Evolutionary conservation across 148 eudicot genomes (phyloP).

Genomic region (Agrostemma githago): DNA sequence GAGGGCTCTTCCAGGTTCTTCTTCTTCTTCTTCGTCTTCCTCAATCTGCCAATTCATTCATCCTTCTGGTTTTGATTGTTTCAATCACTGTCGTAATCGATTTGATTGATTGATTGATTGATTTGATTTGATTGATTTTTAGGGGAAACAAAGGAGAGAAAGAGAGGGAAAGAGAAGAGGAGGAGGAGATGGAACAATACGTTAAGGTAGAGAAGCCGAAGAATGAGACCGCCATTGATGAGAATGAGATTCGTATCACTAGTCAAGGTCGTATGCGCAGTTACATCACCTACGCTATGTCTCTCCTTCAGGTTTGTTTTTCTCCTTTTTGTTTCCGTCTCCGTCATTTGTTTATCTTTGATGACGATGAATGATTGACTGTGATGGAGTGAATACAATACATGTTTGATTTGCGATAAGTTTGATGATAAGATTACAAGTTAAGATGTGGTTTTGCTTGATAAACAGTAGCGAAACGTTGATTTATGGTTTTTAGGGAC

Average conservation of each 20-base stretch:
- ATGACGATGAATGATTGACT: too few species aligned
- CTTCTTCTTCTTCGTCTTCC: not conserved
- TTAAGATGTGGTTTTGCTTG: too few species aligned
- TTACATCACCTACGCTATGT: slow-evolving; percentile 90
- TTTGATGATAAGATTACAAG: not conserved
- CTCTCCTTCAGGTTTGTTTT: slow-evolving; percentile 57
- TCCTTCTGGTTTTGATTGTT: not conserved
- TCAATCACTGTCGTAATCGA: not conserved
- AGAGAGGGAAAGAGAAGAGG: too few species aligned
- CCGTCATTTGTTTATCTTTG: not conserved
- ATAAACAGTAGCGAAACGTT: not conserved
- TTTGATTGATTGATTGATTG: not conserved
- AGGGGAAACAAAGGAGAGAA: not conserved
- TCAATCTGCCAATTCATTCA: not conserved
- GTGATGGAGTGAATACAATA: too few species aligned
- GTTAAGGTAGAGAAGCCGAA: slow-evolving; percentile 94
- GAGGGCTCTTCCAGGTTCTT: slow-evolving; percentile 45
- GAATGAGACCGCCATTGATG: slow-evolving; percentile 80
- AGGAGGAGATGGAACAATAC: slow-evolving; percentile 71
- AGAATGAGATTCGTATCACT: slow-evolving; percentile 95
- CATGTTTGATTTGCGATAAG: too few species aligned
- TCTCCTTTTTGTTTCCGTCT: not conserved
- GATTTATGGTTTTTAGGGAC: not conserved
- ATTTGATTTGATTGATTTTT: not conserved
- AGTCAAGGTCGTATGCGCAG: slow-evolving; percentile 96